Evolutionary conservation across 306 rosid species (phyloP).

Genomic region (Hylodesmum podocarpum): DNA sequence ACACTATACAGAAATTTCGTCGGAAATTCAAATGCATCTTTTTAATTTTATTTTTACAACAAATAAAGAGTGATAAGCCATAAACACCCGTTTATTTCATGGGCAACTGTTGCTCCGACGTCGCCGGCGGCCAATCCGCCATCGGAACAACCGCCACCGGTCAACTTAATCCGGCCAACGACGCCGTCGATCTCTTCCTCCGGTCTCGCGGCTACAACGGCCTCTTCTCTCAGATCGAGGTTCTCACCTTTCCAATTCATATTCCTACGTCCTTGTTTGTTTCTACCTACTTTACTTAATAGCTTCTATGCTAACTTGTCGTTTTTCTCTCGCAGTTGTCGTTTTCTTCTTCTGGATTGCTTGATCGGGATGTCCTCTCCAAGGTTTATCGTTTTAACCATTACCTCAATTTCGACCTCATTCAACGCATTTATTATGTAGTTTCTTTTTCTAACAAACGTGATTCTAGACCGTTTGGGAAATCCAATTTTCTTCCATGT

Average conservation of each 20-base stretch:
- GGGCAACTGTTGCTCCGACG: conserved; percentile 97
- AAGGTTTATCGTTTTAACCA: conserved; percentile 66
- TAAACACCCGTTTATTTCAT: conserved; percentile 39
- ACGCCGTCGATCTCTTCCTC: conserved; percentile 68
- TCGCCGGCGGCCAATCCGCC: conserved; percentile 62
- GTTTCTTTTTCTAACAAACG: background rate
- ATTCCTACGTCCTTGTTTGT: background rate
- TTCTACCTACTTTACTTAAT: background rate
- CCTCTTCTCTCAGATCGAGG: conserved; percentile 98
- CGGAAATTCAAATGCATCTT: too few species aligned
- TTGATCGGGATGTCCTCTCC: conserved; percentile 82
- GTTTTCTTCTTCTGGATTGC: conserved; percentile 72
- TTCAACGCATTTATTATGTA: background rate
- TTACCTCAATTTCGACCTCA: conserved; percentile 24
- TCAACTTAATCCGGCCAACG: conserved; percentile 45
- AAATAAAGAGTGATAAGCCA: background rate
- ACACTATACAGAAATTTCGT: too few species aligned
- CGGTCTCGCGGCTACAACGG: conserved; percentile 79
- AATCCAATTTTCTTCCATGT: background rate
- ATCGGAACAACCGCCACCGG: conserved; percentile 58
- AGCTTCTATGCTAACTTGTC: background rate
- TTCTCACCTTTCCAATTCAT: conserved; percentile 31
- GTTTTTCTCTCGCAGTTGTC: conserved; percentile 62
- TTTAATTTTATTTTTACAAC: too few species aligned
- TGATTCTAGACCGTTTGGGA: background rate